Base-by-base conservation (phyloP, 73 alveolate genomes). In the Tetrahymena malaccensis region DNA sequence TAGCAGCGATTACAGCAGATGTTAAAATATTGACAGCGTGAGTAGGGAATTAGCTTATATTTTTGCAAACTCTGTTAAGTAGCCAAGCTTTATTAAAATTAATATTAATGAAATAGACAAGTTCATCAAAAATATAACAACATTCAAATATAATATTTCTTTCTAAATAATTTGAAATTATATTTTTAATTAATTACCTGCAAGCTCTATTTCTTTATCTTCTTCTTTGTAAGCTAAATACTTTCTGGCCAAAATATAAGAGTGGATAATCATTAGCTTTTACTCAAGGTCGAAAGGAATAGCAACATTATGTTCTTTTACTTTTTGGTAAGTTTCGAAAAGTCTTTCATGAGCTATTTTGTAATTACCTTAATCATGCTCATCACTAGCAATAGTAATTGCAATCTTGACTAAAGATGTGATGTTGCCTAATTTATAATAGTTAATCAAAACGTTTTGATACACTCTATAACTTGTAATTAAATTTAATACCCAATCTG, bases 1-100 rank as follows among this genome's bases (percentile, higher is more conserved):
- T 99, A 96, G 99, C 99, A 95, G 99, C 99, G 85, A 99, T 98
- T 31, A 99, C 99, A n/a, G 99, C 98, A 27, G 99, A 97, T 12
- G 99, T 99, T 96, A 99, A 97, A 56, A 99, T 99, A 96, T 99
- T 99, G 33, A 99, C 99, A 98, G 99, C 98, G 94, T 99, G 99
- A 34, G 98, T 97, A 34, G 99, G 99, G 97, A 99, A 99, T 98
- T 98, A 97, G 22, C 99, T 98, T 93, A 99, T 99, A 96, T 98
- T 99, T 94, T 98, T 98, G 57, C 99, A 98, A 2, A 99, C 99
- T 95, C 99, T 96, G 93, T 94, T 96, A 34, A 98, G 98, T 98
- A 99, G 97, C 93, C 99, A 94, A 12, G 99, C 99, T 1, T 70
- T 11, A 3, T 19, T 22, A 27, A 3, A 4, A 70, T 70, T 70